phyloP scores from a whole-genome alignment of 2,329 filamentous ascomycete species.

The Rhytidhysteron rufulum region DNA sequence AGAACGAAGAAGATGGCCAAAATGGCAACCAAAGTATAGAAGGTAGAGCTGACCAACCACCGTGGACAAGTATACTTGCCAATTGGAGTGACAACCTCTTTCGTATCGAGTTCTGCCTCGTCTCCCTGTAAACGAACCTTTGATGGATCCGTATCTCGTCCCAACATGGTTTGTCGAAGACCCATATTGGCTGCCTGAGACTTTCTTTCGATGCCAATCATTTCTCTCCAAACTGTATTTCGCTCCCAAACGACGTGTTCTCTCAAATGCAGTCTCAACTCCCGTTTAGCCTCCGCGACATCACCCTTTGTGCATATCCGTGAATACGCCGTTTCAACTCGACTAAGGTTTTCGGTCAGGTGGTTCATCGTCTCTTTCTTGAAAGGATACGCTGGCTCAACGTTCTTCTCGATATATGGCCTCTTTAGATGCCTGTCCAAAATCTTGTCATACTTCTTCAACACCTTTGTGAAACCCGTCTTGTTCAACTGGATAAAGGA shows the following conservation, averaged over 20 bases:
- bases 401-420: slow-evolving; percentile 68
- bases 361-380: slow-evolving; percentile 64
- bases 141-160: slow-evolving; percentile 64
- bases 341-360: slow-evolving; percentile 67
- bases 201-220: slow-evolving; percentile 96
- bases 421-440: slow-evolving; percentile 76
- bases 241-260: slow-evolving; percentile 99
- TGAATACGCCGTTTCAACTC: slow-evolving; percentile 77
- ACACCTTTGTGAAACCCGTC: slow-evolving; percentile 91
- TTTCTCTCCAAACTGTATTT: slow-evolving; percentile 97
- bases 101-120: slow-evolving; percentile 62
- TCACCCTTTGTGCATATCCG: slow-evolving; percentile 81
- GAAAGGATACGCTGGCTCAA: slow-evolving; percentile 81
- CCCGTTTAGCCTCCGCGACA: slow-evolving; percentile 69
- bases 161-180: slow-evolving; percentile 71
- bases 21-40: slow-evolving; percentile 70
- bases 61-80: slow-evolving; percentile 71
- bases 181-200: slow-evolving; percentile 92
- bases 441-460: slow-evolving; percentile 99
- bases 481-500: slow-evolving; percentile 95
- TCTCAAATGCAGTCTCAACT: slow-evolving; percentile 82
- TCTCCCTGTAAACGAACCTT: slow-evolving; percentile 80
- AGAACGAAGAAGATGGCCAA: slow-evolving; percentile 70
- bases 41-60: slow-evolving; percentile 80
- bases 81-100: slow-evolving; percentile 73